A percentile compares a stretch with the other conserved stretches of the same genome.
phyloP scores from a whole-genome alignment of 2,329 filamentous ascomycete species.

The Hypoxylon sp. region DNA sequence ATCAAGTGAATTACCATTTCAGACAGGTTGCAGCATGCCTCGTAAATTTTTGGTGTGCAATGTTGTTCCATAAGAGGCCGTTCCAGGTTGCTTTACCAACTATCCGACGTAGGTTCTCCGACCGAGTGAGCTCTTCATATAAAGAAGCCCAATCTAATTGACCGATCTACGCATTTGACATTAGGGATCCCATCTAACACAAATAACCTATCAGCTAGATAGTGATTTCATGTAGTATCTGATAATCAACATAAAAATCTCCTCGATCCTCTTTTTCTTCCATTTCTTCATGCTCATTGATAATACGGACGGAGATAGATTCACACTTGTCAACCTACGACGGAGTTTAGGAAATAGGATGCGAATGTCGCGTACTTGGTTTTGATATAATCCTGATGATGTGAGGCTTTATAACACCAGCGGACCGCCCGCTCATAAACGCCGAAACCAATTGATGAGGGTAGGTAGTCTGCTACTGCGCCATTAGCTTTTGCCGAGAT shows the following conservation, averaged over 20 bases:
- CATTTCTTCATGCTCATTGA: neutral
- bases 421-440: constrained; percentile 15
- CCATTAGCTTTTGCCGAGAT: constrained; percentile 25
- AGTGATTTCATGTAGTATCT: neutral
- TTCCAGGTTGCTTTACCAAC: no score
- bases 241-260: neutral
- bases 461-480: neutral
- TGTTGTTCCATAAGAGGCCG: no score
- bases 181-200: neutral
- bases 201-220: neutral
- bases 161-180: neutral
- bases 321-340: neutral
- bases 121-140: no score
- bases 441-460: constrained; percentile 19
- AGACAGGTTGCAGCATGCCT: no score
- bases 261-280: neutral
- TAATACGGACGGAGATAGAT: neutral
- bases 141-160: no score
- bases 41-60: no score
- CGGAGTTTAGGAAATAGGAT: constrained; percentile 2
- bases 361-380: neutral
- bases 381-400: constrained; percentile 5
- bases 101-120: no score
- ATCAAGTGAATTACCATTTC: no score
- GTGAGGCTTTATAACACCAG: constrained; percentile 3